Evolutionary conservation across 1,284 basidiomycete species (phyloP).

Genomic region (Ustilago nuda): DNA sequence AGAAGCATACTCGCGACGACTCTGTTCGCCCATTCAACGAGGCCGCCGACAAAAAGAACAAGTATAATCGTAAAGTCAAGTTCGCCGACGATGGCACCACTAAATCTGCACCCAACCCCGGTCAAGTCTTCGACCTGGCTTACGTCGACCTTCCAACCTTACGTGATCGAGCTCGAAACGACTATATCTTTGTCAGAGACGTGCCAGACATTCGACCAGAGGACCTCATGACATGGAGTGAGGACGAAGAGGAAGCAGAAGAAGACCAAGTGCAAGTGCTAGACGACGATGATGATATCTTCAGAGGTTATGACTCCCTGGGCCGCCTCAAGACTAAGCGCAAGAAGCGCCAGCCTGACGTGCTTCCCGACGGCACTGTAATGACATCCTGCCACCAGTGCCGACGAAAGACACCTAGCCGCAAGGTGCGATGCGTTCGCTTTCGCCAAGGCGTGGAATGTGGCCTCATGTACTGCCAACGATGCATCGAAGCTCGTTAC

Average conservation of each 20-base stretch:
- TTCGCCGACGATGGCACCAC: conserved; percentile 51
- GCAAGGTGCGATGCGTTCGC: conserved; percentile 50
- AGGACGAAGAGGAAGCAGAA: conserved; percentile 36
- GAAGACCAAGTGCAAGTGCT: conserved; percentile 9
- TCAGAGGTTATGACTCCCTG: conserved; percentile 5
- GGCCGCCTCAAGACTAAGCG: conserved; percentile 20
- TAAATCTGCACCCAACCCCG: conserved; percentile 23
- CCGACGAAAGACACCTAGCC: conserved; percentile 32
- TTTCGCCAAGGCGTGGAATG: conserved; percentile 23
- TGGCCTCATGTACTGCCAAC: conserved; percentile 33
- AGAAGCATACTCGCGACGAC: conserved; percentile 17
- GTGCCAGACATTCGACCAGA: conserved; percentile 39
- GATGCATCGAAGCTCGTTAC: conserved; percentile 41
- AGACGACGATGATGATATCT: conserved; percentile 5
- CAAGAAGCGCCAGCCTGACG: conserved; percentile 12
- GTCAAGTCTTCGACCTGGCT: conserved; percentile 35
- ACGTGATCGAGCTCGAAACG: conserved; percentile 40
- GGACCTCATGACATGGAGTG: conserved; percentile 32
- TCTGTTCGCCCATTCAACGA: conserved; percentile 1
- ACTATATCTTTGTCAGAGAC: conserved; percentile 38
- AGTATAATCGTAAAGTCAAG: conserved; percentile 37
- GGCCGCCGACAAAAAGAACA: conserved; percentile 25
- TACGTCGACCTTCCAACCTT: conserved; percentile 33
- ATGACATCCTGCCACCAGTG: conserved; percentile 53
- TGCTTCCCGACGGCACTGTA: conserved; percentile 29